Conservation (phyloP, 2,329 filamentous ascomycete genomes). For the Fusarium stilboides region DNA sequence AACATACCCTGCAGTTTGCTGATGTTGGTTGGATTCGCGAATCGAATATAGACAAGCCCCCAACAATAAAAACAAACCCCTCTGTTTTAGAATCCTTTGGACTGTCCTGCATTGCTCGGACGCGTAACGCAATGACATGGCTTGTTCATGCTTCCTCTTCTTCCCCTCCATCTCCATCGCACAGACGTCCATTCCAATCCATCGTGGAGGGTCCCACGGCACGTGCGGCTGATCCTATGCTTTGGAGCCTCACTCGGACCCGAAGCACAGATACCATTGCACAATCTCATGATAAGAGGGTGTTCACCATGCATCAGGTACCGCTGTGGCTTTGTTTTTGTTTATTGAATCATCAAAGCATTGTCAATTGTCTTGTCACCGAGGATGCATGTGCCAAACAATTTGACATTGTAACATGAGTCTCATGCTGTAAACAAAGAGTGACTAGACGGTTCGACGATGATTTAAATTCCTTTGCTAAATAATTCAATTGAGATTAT, state of each 20-base stretch:
- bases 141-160: slow-evolving; percentile 13
- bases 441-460: not conserved
- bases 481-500: too few species aligned
- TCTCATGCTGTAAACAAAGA: not conserved
- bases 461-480: not conserved
- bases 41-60: slow-evolving; percentile 21
- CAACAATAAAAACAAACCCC: not conserved
- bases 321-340: slow-evolving; percentile 11
- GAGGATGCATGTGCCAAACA: not conserved
- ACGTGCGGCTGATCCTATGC: slow-evolving; percentile 12
- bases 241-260: slow-evolving; percentile 17
- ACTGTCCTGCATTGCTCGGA: slow-evolving; percentile 19
- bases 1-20: not conserved
- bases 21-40: slow-evolving; percentile 29
- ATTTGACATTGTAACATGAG: not conserved
- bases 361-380: not conserved
- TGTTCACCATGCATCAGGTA: slow-evolving; percentile 6
- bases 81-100: slow-evolving; percentile 7
- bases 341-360: slow-evolving; percentile 6
- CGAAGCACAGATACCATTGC: not conserved
- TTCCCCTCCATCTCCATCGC: slow-evolving; percentile 4
- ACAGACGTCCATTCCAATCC: slow-evolving; percentile 22
- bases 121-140: not conserved
- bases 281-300: not conserved
- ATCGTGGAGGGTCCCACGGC: slow-evolving; percentile 14